These are phyloP conservation scores for Fraxinus dipetala DNA, from an alignment of 305 asterid genomes.

Conservation along the genomic window DNA sequence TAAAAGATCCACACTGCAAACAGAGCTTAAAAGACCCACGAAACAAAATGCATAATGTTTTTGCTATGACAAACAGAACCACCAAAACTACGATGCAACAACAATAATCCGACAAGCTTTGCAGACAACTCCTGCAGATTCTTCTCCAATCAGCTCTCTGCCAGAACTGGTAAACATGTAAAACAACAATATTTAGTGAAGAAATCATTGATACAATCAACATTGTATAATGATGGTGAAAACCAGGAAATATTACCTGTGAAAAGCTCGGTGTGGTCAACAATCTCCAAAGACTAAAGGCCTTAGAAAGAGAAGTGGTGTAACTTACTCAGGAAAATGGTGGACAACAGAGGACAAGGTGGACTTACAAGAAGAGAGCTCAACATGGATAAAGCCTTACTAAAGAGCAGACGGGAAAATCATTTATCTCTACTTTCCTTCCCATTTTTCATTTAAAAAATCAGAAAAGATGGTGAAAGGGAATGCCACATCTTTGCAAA, in stretches of 20 bases:
- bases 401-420: conserved; percentile 27
- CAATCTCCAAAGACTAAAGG: conserved; percentile 37
- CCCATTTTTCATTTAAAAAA: conserved; percentile 59
- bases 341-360: conserved; percentile 15
- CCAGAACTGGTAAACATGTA: conserved; percentile 24
- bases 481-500: conserved; percentile 23
- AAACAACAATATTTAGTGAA: conserved; percentile 3
- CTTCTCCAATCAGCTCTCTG: conserved; percentile 24
- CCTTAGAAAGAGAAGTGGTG: conserved; percentile 1
- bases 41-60: conserved; percentile 7
- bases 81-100: conserved; percentile 18
- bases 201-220: background rate
- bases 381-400: conserved; percentile 17
- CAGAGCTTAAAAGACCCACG: background rate
- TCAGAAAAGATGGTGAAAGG: conserved; percentile 47
- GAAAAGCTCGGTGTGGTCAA: conserved; percentile 40
- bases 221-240: background rate
- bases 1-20: background rate
- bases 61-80: conserved; percentile 17
- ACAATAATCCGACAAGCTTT: conserved; percentile 11
- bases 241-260: conserved; percentile 37
- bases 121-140: conserved; percentile 27
- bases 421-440: conserved; percentile 37
- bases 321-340: background rate
- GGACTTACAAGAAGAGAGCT: conserved; percentile 23